Evolutionary conservation across 2,329 filamentous ascomycete genomes (phyloP), one percentile per base, ranked within the genome.

Genomic region (Fusarium musae): DNA sequence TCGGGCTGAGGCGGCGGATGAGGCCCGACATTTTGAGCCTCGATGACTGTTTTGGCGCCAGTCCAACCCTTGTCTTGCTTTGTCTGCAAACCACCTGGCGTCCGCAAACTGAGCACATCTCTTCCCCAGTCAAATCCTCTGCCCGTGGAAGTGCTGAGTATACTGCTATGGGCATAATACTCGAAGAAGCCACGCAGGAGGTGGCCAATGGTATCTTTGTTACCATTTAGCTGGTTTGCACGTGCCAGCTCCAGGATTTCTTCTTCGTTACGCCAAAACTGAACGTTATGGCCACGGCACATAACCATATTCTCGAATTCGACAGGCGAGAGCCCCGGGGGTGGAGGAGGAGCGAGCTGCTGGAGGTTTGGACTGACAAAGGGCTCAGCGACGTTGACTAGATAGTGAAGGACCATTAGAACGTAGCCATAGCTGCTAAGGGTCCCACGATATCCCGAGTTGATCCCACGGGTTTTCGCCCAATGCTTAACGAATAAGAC

Each of bases 361-460:
- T 97, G 94, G 5, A 98, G 86, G 78, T 98, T 97, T 1, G 93
- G 94, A 65, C 94, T 91, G 23, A 98, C 93, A 60, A 94, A 94
- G 1, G 95, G 95, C 53, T 90, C 86, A 2, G 89, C 93, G 59
- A 97, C 82, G 75, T 97, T 97, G 78, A 96, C 90, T 34, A 97
- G 88, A 78, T 96, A 97, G 82, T 98, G 95, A 21, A 97, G 85
- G 9, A 97, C 91, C 95, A 98, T 97, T 43, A 97, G 84, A 9
- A 96, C 94, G 81, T 96, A 98, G 56, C 95, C 95, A 78, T 97
- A 97, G 74, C 93, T 96, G 59, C 93, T 95, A 23, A 98, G 85
- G 1, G 94, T 97, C 46, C 95, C 95, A 42, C 92, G 91, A 79
- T 97, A 97, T 4, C 93, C 91, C 46, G 92, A 93, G 82, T 97